These are phyloP conservation scores for Wickerhamiella brachini DNA, from an alignment of 805 yeast genomes.

Conservation along the genomic window DNA sequence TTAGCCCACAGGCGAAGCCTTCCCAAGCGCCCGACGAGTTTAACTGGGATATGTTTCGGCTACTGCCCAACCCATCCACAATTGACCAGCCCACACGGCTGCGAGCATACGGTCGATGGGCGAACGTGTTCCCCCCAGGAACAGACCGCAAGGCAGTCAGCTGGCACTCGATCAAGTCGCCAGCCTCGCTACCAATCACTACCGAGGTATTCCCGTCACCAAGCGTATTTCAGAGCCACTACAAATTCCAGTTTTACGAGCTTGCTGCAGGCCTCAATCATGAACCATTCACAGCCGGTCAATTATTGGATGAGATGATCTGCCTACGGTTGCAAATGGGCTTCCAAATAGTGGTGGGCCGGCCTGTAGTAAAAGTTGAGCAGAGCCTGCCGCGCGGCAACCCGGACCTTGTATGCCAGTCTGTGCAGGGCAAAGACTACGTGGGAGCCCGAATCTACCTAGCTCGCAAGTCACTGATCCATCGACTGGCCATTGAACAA, in stretches of 20 bases:
- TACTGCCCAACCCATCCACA: conserved; percentile 59
- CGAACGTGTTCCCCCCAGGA: conserved; percentile 68
- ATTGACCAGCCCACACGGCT: conserved; percentile 36
- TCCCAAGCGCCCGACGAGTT: background rate
- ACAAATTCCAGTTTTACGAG: conserved; percentile 72
- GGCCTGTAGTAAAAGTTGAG: conserved; percentile 52
- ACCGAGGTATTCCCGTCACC: conserved; percentile 64
- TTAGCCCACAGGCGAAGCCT: background rate
- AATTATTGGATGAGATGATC: conserved; percentile 74
- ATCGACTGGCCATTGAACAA: conserved; percentile 61
- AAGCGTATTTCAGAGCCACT: conserved; percentile 55
- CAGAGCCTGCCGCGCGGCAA: conserved; percentile 41
- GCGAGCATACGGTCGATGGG: conserved; percentile 75
- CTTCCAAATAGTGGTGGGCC: conserved; percentile 77
- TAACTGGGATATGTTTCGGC: conserved; percentile 37
- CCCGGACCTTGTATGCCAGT: conserved; percentile 41
- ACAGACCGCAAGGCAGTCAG: conserved; percentile 57
- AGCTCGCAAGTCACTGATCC: conserved; percentile 71
- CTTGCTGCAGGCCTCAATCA: conserved; percentile 43
- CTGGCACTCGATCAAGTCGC: conserved; percentile 88
- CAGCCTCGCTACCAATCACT: conserved; percentile 81
- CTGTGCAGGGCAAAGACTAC: conserved; percentile 36
- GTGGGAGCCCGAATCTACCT: conserved; percentile 56
- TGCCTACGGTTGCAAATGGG: conserved; percentile 72
- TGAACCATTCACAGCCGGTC: conserved; percentile 37